phyloP scores from a whole-genome alignment of 2,329 filamentous ascomycete species.

The Apiospora sp. region DNA sequence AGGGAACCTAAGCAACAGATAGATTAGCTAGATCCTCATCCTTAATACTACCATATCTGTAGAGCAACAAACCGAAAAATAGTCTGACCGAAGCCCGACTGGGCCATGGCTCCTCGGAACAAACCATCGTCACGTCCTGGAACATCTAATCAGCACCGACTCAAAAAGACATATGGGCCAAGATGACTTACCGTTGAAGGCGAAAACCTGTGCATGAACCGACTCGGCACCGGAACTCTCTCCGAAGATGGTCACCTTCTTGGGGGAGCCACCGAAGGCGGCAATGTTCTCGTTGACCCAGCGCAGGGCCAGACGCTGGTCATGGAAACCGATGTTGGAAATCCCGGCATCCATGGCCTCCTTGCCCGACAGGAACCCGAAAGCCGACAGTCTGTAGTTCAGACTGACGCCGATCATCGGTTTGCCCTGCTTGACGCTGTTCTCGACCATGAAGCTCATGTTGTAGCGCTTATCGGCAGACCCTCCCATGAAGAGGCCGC shows the following conservation, averaged over 20 bases:
- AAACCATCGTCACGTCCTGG: conserved; percentile 40
- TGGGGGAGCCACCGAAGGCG: conserved; percentile 48
- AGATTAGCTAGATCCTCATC: no score
- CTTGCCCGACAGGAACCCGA: conserved; percentile 54
- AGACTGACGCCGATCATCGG: conserved; percentile 57
- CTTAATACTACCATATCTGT: no score
- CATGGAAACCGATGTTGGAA: conserved; percentile 56
- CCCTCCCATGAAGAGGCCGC: conserved; percentile 39
- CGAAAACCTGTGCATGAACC: conserved; percentile 52
- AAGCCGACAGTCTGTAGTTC: conserved; percentile 56
- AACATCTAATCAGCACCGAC: neutral
- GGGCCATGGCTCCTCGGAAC: conserved; percentile 33
- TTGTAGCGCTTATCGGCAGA: conserved; percentile 62
- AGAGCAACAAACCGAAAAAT: no score
- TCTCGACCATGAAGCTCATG: conserved; percentile 63
- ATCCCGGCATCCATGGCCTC: conserved; percentile 49
- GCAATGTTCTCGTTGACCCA: conserved; percentile 49
- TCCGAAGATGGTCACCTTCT: conserved; percentile 54
- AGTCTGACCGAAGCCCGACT: conserved; percentile 54
- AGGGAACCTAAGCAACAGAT: no score
- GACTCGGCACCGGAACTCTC: conserved; percentile 55
- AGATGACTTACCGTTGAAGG: conserved; percentile 45
- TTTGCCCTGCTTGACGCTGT: conserved; percentile 51
- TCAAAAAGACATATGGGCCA: neutral
- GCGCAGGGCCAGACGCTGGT: conserved; percentile 52